These are phyloP conservation scores for Debaryomyces sp. DNA, from an alignment of 1,139 yeast species.

Conservation along the genomic window DNA sequence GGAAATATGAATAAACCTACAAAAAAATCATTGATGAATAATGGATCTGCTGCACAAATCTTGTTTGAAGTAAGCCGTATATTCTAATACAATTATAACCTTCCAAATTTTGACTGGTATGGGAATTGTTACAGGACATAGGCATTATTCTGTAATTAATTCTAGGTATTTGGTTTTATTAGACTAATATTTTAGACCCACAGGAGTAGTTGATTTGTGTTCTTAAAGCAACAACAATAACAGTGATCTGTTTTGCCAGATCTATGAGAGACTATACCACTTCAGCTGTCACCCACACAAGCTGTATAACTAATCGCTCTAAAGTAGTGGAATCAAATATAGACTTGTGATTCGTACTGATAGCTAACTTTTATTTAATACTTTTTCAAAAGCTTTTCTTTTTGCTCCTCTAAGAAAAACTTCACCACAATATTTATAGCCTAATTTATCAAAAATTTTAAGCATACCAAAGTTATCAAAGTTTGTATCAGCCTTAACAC, in stretches of 20 bases:
- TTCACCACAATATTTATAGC: background rate
- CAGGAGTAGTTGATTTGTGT: constrained; percentile 36
- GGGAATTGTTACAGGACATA: constrained; percentile 84
- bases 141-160: constrained; percentile 93
- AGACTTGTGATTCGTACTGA: background rate
- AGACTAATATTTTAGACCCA: constrained; percentile 88
- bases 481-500: background rate
- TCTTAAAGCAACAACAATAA: constrained; percentile 64
- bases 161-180: constrained; percentile 51
- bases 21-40: constrained; percentile 22
- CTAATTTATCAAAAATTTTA: background rate
- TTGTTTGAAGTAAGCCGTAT: constrained; percentile 17
- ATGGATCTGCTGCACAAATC: constrained; percentile 30
- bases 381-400: background rate
- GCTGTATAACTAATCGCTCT: background rate
- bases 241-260: constrained; percentile 94
- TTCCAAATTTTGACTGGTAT: constrained; percentile 36
- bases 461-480: constrained; percentile 1
- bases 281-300: constrained; percentile 43
- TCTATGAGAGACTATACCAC: constrained; percentile 74
- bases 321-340: background rate
- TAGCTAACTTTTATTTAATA: background rate
- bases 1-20: constrained; percentile 13
- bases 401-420: background rate
- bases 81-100: constrained; percentile 11